Evolutionary conservation across 1,284 basidiomycete species (phyloP).

Genomic region (Cystobasidiaceae sp.): DNA sequence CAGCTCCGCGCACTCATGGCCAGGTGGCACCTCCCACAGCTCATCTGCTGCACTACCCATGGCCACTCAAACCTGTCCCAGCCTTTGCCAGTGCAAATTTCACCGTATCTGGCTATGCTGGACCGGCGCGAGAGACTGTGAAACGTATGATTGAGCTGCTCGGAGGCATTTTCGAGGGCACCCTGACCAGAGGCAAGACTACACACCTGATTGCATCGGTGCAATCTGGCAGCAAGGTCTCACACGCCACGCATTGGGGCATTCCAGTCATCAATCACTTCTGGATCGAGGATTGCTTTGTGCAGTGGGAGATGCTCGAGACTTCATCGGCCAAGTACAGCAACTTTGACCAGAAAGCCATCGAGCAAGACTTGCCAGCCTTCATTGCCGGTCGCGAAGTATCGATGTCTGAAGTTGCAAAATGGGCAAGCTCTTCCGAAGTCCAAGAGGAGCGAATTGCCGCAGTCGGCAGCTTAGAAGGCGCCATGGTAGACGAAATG

Average conservation of each 20-base stretch:
- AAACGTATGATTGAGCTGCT: slow-evolving; percentile 70
- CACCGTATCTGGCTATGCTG: slow-evolving; percentile 82
- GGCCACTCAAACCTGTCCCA: slow-evolving; percentile 50
- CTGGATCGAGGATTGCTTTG: slow-evolving; percentile 83
- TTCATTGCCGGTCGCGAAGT: neutral
- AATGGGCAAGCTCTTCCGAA: neutral
- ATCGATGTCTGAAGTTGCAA: neutral
- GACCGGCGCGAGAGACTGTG: slow-evolving; percentile 73
- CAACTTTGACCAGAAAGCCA: slow-evolving; percentile 27
- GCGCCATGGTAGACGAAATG: slow-evolving; percentile 12
- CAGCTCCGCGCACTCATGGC: slow-evolving; percentile 44
- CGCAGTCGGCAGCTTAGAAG: neutral
- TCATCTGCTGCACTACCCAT: slow-evolving; percentile 58
- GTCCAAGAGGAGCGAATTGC: neutral
- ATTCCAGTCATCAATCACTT: slow-evolving; percentile 80
- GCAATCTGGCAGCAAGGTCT: slow-evolving; percentile 63
- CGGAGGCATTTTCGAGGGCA: slow-evolving; percentile 73
- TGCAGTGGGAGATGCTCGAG: slow-evolving; percentile 57
- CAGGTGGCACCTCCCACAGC: slow-evolving; percentile 62
- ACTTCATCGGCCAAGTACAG: slow-evolving; percentile 8
- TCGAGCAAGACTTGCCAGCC: slow-evolving; percentile 1
- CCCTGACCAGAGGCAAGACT: slow-evolving; percentile 59
- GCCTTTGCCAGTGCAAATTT: slow-evolving; percentile 44
- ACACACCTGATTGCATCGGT: slow-evolving; percentile 78
- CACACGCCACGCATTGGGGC: slow-evolving; percentile 68